These are phyloP conservation scores for Tagetes erecta DNA, from an alignment of 129 eudicot species.

Conservation along the genomic window DNA sequence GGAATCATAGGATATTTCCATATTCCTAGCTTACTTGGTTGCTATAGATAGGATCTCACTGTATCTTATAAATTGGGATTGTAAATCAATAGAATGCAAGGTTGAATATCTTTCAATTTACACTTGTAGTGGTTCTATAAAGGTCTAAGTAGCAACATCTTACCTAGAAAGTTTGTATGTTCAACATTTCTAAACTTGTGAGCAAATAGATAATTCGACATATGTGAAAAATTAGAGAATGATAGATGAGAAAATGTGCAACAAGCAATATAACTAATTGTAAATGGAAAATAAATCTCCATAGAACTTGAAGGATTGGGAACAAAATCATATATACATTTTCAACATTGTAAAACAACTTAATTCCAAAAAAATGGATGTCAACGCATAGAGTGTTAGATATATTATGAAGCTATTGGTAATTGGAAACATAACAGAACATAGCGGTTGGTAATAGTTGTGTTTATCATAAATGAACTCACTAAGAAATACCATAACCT, in stretches of 20 bases:
- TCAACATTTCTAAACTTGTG: neutral
- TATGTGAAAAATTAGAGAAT: neutral
- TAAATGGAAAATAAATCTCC: neutral
- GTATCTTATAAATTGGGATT: too few relatives aligned
- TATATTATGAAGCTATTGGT: neutral
- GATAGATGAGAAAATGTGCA: neutral
- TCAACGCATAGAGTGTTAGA: neutral
- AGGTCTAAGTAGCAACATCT: neutral
- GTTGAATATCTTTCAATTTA: too few relatives aligned
- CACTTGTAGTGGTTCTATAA: neutral
- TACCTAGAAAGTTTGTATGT: neutral
- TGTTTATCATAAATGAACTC: neutral
- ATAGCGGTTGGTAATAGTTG: neutral
- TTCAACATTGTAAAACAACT: neutral
- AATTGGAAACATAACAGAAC: neutral
- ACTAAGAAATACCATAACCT: neutral
- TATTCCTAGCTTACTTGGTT: too few relatives aligned
- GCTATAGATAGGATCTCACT: too few relatives aligned
- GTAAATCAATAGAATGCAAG: too few relatives aligned
- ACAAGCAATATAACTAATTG: neutral
- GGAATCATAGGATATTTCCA: too few relatives aligned
- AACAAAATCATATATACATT: neutral
- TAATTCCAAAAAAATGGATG: neutral
- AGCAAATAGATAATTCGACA: neutral
- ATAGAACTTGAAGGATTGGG: neutral